Base-by-base conservation (phyloP, 805 yeast genomes). In the Starmerella etchellsii region DNA sequence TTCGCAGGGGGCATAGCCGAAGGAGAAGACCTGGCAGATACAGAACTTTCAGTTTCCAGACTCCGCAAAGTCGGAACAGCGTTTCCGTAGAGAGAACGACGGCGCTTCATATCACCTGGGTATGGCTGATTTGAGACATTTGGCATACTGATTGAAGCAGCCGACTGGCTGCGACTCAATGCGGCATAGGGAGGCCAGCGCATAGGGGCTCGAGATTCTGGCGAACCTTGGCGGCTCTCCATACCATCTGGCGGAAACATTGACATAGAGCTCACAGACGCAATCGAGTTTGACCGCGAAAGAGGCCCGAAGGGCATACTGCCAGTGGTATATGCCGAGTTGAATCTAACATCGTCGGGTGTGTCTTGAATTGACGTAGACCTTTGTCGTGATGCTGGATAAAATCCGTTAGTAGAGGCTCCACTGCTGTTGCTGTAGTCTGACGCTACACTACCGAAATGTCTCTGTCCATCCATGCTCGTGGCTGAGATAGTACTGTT, bases 11-110 rank as follows among this genome's bases (percentile, higher is more conserved):
- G 23, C 34, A 21, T 4, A 5, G 32, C 32, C 21, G 11, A 9
- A 9, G n/a, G 8, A 7, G 30, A 15, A 20, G 32, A 15, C n/a
- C n/a, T n/a, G n/a, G n/a, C n/a, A 9, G 8, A 5, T 13, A 5
- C 21, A 30, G 19, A 8, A 15, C 21, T 16, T 5, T 30, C 32
- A 11, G 19, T 7, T 4, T 30, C 32, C 13, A 15, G 21, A 11
- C 19, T 23, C 16, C 30, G 22, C 34, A 16, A 6, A 15, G 14
- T 40, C 36, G 27, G 21, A 8, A 14, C 39, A 28, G 20, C 39
- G 20, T 26, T 39, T 10, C 47, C 49, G 30, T 33, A 45, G 9
- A 45, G 27, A 5, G 49, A 45, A n/a, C 49, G 30, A 6, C 49
- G 49, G 13, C 49, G 43, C 31, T 45, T 45, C 30, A 34, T 24